Evolutionary conservation across 2,329 filamentous ascomycete genomes (phyloP).

Genomic region (Phaeophleospora eucalypticola): DNA sequence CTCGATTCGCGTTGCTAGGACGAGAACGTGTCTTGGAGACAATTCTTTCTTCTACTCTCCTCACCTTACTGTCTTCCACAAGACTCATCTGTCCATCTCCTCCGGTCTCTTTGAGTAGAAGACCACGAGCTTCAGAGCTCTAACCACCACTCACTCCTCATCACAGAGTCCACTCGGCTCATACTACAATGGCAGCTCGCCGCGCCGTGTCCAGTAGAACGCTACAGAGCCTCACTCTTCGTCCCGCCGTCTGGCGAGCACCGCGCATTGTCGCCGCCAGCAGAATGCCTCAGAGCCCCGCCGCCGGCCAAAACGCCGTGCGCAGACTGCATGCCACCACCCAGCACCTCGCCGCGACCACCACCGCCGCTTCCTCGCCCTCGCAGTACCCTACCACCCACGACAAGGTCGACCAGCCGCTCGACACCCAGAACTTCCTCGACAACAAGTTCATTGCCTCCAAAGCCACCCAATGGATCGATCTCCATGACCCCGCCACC

Average conservation of each 20-base stretch:
- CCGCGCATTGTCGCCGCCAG: constrained; percentile 25
- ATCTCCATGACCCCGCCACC: constrained; percentile 76
- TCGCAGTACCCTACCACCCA: constrained; percentile 65
- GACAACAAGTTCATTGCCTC: constrained; percentile 74
- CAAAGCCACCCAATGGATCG: constrained; percentile 67
- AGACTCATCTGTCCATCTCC: too few species aligned
- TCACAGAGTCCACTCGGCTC: not conserved
- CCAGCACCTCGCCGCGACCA: constrained; percentile 50
- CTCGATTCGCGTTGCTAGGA: too few species aligned
- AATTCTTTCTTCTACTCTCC: too few species aligned
- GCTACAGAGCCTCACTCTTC: constrained; percentile 39
- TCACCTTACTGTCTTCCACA: too few species aligned
- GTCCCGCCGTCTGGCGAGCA: constrained; percentile 34
- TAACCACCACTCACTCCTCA: not conserved
- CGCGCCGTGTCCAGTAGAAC: constrained; percentile 41
- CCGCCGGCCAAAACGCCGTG: constrained; percentile 38
- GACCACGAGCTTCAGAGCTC: constrained; percentile 6
- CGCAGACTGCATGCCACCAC: constrained; percentile 54
- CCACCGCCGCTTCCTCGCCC: constrained; percentile 47
- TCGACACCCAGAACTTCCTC: constrained; percentile 75
- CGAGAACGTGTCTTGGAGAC: too few species aligned
- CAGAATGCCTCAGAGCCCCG: constrained; percentile 32
- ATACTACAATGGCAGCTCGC: constrained; percentile 41
- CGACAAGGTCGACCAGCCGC: constrained; percentile 62
- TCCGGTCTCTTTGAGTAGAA: constrained; percentile 13